Conservation (phyloP, 2,329 filamentous ascomycete genomes). For the Epichloe uncinata region DNA sequence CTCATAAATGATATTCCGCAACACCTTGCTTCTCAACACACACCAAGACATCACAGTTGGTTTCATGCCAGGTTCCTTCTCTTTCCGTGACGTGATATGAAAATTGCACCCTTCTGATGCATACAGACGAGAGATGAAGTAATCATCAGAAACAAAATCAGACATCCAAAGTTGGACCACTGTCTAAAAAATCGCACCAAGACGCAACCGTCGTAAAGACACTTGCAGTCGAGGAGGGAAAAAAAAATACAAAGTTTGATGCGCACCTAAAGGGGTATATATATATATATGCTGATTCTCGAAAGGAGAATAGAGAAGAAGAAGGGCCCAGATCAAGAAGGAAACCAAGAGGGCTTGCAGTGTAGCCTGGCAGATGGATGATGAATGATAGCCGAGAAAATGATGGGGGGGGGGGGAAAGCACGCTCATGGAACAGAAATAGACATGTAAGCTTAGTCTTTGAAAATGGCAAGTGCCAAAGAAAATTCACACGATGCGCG, state of each 20-base stretch:
- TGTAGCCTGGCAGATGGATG: too few species aligned
- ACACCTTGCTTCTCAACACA: background rate
- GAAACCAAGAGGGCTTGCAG: too few species aligned
- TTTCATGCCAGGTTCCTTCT: background rate
- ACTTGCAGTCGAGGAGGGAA: background rate
- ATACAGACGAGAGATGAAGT: background rate
- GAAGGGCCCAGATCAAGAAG: background rate
- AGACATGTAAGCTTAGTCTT: background rate
- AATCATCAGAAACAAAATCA: background rate
- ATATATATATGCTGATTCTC: conserved; percentile 1
- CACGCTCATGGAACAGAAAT: background rate
- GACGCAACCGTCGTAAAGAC: background rate
- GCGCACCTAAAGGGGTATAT: background rate
- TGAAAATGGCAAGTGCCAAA: background rate
- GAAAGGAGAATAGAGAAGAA: background rate
- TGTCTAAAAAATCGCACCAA: background rate
- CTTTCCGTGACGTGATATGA: background rate
- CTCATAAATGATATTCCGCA: conserved; percentile 2
- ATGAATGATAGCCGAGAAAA: too few species aligned
- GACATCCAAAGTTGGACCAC: background rate
- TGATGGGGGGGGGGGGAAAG: background rate
- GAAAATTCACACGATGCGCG: background rate
- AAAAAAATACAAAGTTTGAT: background rate
- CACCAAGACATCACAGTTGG: background rate
- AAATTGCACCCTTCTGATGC: background rate